Evolutionary conservation across 1,284 basidiomycete genomes (phyloP).

Genomic region (Ceratobasidium papillatum): DNA sequence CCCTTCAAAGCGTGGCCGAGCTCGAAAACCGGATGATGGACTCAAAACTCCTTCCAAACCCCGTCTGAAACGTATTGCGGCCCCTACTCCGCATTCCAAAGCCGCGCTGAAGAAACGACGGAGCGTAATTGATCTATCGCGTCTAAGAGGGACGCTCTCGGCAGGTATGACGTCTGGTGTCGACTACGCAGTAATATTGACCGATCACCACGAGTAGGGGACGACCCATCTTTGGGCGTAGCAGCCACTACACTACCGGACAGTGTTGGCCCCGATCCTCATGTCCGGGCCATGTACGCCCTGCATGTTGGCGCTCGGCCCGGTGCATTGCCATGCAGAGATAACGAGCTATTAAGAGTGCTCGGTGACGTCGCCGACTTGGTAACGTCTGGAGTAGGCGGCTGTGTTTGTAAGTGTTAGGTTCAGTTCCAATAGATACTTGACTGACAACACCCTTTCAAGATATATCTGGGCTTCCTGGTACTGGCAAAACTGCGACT

Average conservation of each 20-base stretch:
- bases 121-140: constrained; percentile 47
- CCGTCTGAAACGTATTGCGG: constrained; percentile 47
- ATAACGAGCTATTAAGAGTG: constrained; percentile 85
- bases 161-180: constrained; percentile 17
- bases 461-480: constrained; percentile 98
- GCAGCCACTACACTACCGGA: constrained; percentile 31
- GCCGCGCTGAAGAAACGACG: constrained; percentile 56
- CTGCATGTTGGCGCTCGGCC: constrained; percentile 95
- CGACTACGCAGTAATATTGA: constrained; percentile 1
- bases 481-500: constrained; percentile 98
- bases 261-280: constrained; percentile 61
- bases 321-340: constrained; percentile 88
- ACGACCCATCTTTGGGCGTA: constrained; percentile 62
- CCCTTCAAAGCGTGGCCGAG: constrained; percentile 21
- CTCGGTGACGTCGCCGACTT: constrained; percentile 83
- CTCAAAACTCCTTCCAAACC: constrained; percentile 38
- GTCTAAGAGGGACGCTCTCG: constrained; percentile 4
- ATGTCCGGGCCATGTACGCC: constrained; percentile 84
- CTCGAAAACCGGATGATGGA: background rate
- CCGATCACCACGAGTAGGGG: constrained; percentile 45
- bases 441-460: background rate
- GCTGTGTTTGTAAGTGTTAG: constrained; percentile 84
- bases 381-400: constrained; percentile 91
- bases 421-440: constrained; percentile 9
- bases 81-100: constrained; percentile 75